Evolutionary conservation across 352 stramenopile species (phyloP).

Genomic region (Globisporangium megalacanthum): DNA sequence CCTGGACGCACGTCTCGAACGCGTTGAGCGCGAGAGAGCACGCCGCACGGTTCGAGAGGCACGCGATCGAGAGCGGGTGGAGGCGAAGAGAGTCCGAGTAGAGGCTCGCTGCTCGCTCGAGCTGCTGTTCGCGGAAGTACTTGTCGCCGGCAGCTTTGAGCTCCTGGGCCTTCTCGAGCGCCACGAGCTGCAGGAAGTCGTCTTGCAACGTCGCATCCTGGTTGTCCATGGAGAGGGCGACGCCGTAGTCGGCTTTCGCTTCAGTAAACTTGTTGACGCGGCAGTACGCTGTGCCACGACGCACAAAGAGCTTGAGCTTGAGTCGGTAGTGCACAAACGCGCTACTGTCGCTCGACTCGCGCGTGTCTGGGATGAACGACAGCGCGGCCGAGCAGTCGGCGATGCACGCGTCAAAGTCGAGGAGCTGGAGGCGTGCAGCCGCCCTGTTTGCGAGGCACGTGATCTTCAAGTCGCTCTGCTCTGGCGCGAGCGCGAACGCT

Average conservation of each 20-base stretch:
- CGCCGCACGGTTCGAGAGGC: constrained; percentile 69
- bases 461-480: constrained; percentile 37
- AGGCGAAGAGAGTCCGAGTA: constrained; percentile 59
- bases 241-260: constrained; percentile 75
- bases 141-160: constrained; percentile 44
- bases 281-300: constrained; percentile 63
- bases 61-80: constrained; percentile 58
- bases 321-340: constrained; percentile 48
- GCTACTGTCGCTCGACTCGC: constrained; percentile 17
- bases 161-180: constrained; percentile 47
- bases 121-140: constrained; percentile 31
- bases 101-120: constrained; percentile 35
- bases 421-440: constrained; percentile 52
- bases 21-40: constrained; percentile 55
- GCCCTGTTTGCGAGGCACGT: constrained; percentile 71
- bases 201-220: constrained; percentile 59
- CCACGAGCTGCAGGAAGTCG: constrained; percentile 61
- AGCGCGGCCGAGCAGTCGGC: constrained; percentile 64
- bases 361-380: constrained; percentile 58
- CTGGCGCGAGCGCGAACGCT: constrained; percentile 27
- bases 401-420: constrained; percentile 56
- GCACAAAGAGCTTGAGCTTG: constrained; percentile 73
- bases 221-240: constrained; percentile 71
- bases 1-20: constrained; percentile 42
- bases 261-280: constrained; percentile 50